Base-by-base conservation (phyloP, 2,329 filamentous ascomycete species). In the Neofusicoccum kwambonambiense region DNA sequence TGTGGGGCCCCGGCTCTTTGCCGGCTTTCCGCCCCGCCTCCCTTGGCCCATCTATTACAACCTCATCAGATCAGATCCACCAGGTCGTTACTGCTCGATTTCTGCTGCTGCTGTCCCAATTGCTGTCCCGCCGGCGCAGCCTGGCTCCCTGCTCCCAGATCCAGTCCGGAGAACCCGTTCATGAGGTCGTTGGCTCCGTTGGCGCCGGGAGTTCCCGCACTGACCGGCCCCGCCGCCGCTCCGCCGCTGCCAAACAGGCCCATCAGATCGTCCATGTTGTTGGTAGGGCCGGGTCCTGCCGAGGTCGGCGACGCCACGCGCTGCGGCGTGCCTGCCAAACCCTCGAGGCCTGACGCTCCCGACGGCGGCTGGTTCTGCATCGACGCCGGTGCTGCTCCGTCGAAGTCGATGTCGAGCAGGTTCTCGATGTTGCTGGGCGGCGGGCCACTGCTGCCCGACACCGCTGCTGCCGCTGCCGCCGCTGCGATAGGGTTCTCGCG, bases 401-500 rank as follows among this genome's bases (percentile, higher is more conserved):
- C 95, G 74, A 97, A 97, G 77, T 97, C 93, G 72, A 97, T 96
- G 73, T 99, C 95, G 64, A 99, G 85, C 19, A 99, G 83, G 76
- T 98, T 99, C 78, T 99, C 95, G 69, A 94, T 86, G 72, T 97
- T 97, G 81, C 80, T 90, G 75, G 93, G 89, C 6, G 84, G 73
- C 31, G 81, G 74, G 0, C 83, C 78, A 35, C 86, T 79, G 64
- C 84, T 85, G 65, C 85, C 84, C 42, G 80, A 79, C 35, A 85
- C 85, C 0, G 88, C 86, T 0, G 87, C 88, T 0, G 89, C 89
- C 0, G 88, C 89, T 1, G 91, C 91, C 0, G 91, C 90, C 0
- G 93, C 94, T 0, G 94, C 94, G 70, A 98, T 92, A 1, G 95
- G 94, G 76, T 98, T 97, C 71, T 98, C 95, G 67, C 89, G 90